A percentile compares a stretch with the other conserved stretches of the same genome.
Evolutionary conservation across 2,329 filamentous ascomycete species (phyloP).

Genomic region (Fusarium sp.): DNA sequence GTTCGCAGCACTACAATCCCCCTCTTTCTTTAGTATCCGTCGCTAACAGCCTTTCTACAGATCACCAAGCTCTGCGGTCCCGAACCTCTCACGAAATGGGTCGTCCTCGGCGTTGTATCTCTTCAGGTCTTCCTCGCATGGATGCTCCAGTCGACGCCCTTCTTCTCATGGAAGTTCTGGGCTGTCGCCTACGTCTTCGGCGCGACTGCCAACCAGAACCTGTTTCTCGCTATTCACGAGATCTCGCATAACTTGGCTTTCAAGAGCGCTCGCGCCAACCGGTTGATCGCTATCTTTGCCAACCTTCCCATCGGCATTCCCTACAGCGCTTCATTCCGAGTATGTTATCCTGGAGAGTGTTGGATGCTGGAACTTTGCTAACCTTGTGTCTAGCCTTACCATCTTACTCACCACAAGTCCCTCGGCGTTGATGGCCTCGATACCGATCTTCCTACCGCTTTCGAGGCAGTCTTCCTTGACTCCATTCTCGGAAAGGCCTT

Average conservation of each 20-base stretch:
- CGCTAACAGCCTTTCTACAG: slow-evolving; percentile 56
- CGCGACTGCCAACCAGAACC: slow-evolving; percentile 96
- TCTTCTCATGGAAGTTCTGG: slow-evolving; percentile 88
- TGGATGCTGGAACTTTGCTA: slow-evolving; percentile 34
- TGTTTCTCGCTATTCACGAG: slow-evolving; percentile 98
- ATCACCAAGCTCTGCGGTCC: slow-evolving; percentile 97
- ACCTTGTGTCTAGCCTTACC: slow-evolving; percentile 76
- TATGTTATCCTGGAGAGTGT: slow-evolving; percentile 54
- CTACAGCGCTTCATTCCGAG: slow-evolving; percentile 94
- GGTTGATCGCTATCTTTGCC: slow-evolving; percentile 89
- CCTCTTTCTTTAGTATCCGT: neutral
- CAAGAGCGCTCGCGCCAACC: slow-evolving; percentile 80
- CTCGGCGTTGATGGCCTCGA: slow-evolving; percentile 96
- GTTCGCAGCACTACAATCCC: slow-evolving; percentile 57
- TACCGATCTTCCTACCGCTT: slow-evolving; percentile 90
- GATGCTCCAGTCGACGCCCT: slow-evolving; percentile 77
- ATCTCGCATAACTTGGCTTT: slow-evolving; percentile 98
- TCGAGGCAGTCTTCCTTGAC: slow-evolving; percentile 93
- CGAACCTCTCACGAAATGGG: slow-evolving; percentile 94
- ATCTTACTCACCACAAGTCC: slow-evolving; percentile 98
- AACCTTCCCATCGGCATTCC: slow-evolving; percentile 96
- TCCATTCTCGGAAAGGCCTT: slow-evolving; percentile 97
- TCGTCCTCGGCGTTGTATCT: slow-evolving; percentile 84
- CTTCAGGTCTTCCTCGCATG: slow-evolving; percentile 84
- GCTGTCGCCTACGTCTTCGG: slow-evolving; percentile 89